Evolutionary conservation across 768 basidiomycete genomes (phyloP).

Genomic region (Dacryopinax primogenitus): DNA sequence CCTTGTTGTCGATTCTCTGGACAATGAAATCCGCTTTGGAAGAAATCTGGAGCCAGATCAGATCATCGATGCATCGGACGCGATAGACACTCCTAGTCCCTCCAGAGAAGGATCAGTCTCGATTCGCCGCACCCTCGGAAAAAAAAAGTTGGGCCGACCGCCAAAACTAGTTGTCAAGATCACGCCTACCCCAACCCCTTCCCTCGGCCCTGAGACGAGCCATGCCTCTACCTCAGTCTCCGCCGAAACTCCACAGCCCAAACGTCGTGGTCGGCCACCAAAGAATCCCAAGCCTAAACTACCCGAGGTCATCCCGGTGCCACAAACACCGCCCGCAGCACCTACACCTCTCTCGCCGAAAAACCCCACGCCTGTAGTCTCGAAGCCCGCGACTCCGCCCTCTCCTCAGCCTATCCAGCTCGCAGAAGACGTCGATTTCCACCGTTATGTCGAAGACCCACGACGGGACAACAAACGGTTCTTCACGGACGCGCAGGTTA

Average conservation of each 20-base stretch:
- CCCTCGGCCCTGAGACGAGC: not conserved
- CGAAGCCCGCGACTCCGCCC: too few relatives aligned
- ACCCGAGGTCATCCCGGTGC: not conserved
- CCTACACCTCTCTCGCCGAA: not conserved
- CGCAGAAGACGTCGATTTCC: not conserved
- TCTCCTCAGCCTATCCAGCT: not conserved
- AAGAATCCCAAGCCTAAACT: not conserved
- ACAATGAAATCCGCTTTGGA: not conserved
- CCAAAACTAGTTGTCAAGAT: not conserved
- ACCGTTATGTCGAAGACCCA: not conserved
- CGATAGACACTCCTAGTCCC: not conserved
- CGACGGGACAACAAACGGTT: slow-evolving; percentile 3
- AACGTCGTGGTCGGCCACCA: not conserved
- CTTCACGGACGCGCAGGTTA: slow-evolving; percentile 20
- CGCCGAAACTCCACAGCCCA: not conserved
- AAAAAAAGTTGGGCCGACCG: not conserved
- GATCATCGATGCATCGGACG: not conserved
- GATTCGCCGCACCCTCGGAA: not conserved
- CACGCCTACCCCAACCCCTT: not conserved
- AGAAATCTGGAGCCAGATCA: not conserved
- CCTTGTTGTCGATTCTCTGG: not conserved
- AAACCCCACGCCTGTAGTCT: too few relatives aligned
- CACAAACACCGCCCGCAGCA: not conserved
- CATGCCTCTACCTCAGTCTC: not conserved
- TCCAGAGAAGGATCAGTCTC: not conserved